Evolutionary conservation across 768 basidiomycete species (phyloP).

Genomic region (Amanita brunnescens): DNA sequence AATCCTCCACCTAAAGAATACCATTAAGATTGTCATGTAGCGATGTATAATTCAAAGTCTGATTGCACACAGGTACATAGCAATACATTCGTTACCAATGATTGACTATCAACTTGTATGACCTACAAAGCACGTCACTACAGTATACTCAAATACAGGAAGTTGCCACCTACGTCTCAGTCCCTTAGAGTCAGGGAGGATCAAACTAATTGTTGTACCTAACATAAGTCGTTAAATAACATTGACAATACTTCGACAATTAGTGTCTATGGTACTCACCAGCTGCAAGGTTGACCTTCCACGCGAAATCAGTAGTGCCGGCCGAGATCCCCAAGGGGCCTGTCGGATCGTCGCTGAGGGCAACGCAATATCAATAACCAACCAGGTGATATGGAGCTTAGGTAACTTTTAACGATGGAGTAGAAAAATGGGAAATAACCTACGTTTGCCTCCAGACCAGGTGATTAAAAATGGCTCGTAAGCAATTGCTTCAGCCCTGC

Average conservation of each 20-base stretch:
- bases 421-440: constrained; percentile 15
- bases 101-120: constrained; percentile 13
- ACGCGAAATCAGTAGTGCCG: constrained; percentile 38
- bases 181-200: constrained; percentile 56
- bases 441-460: constrained; percentile 51
- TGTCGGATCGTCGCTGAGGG: too few species aligned
- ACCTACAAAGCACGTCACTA: constrained; percentile 16
- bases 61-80: too few species aligned
- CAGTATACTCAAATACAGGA: background rate
- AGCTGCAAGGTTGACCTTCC: constrained; percentile 41
- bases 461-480: constrained; percentile 50
- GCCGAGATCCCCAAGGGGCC: too few species aligned
- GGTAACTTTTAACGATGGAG: constrained; percentile 8
- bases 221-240: background rate
- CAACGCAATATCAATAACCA: constrained; percentile 29
- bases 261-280: constrained; percentile 24
- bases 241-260: background rate
- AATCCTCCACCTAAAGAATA: too few species aligned
- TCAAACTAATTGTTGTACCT: constrained; percentile 50
- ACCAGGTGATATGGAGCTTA: constrained; percentile 64
- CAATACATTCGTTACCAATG: too few species aligned
- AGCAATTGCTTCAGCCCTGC: constrained; percentile 37
- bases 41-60: too few species aligned
- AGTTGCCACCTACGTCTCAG: constrained; percentile 36
- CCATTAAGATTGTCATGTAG: too few species aligned